Evolutionary conservation across 495 filamentous ascomycete genomes (phyloP), one percentile per base, ranked within the genome.

Genomic region (Cladorrhinum samala): DNA sequence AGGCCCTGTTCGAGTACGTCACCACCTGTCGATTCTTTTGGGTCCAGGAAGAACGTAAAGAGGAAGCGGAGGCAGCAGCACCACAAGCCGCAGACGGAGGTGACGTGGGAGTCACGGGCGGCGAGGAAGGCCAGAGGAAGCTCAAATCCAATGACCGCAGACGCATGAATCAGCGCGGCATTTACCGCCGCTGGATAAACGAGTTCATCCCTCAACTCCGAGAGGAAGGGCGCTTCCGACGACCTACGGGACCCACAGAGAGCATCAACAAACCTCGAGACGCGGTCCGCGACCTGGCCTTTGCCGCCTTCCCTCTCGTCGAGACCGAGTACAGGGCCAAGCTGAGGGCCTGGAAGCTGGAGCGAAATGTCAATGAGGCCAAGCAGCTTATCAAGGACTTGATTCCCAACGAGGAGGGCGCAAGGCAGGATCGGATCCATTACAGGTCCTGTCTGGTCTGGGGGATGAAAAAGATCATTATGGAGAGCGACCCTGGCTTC

Each of bases 1-100:
- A 81, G 2, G 77, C 74, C n/a, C 52, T 88, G 50, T 87, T 79
- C 58, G 68, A 72, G 1, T 88, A 77, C 65, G 71, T 71, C 2
- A 64, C 72, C 24, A 67, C 58, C 0, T 81, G 79, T 48, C 69
- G 78, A 0, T 66, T 85, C 38, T 84, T 87, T 59, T 69, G 59
- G 49, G 67, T 77, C 1, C n/a, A n/a, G n/a, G n/a, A n/a, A n/a
- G n/a, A n/a, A n/a, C n/a, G n/a, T n/a, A n/a, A n/a, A n/a, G n/a
- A n/a, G n/a, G n/a, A 39, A 14, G 16, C 52, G 4, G 38, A 48
- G 9, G 54, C 51, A 1, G 43, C 42, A 4, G 50, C 41, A 9
- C 54, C 54, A 13, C 20, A 30, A 18, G 45, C 13, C 6, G 61
- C 37, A 0, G 60, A 69, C 19, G 56, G 33, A 1, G 39, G 54